Conservation (phyloP, 306 rosid species). For the Trifolium subterraneum region DNA sequence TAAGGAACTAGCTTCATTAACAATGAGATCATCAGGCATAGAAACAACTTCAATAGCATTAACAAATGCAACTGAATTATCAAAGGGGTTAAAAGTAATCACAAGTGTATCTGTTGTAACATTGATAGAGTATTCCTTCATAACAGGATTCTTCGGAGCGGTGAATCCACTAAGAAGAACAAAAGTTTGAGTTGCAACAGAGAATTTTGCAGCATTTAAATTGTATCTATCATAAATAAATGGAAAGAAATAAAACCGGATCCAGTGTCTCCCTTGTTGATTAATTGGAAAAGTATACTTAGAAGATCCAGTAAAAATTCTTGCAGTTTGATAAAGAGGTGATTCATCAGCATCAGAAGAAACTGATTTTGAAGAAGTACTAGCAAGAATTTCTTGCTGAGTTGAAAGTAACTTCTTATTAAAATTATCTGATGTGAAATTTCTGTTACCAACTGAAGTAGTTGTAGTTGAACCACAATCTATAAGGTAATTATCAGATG, state of each 20-base stretch:
- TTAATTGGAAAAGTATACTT: slow-evolving; percentile 65
- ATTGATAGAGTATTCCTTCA: slow-evolving; percentile 70
- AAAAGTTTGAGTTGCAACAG: slow-evolving; percentile 57
- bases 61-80: slow-evolving; percentile 63
- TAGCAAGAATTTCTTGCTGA: slow-evolving; percentile 59
- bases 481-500: slow-evolving; percentile 72
- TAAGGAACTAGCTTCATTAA: slow-evolving; percentile 43
- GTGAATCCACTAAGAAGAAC: slow-evolving; percentile 56
- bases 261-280: slow-evolving; percentile 81
- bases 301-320: slow-evolving; percentile 70
- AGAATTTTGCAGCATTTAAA: slow-evolving; percentile 62
- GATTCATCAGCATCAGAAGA: slow-evolving; percentile 48
- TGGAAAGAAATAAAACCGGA: slow-evolving; percentile 85
- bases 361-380: slow-evolving; percentile 44
- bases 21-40: slow-evolving; percentile 65
- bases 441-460: slow-evolving; percentile 60
- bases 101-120: slow-evolving; percentile 59
- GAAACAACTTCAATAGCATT: slow-evolving; percentile 90
- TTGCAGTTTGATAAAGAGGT: slow-evolving; percentile 67
- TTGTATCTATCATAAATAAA: slow-evolving; percentile 50
- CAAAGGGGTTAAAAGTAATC: slow-evolving; percentile 59
- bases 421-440: slow-evolving; percentile 64
- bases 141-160: slow-evolving; percentile 43
- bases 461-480: slow-evolving; percentile 70
- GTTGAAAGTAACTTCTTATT: slow-evolving; percentile 65